These are phyloP conservation scores for Chlamydomonas incerta DNA, from an alignment of 139 green algal genomes.

Conservation along the genomic window DNA sequence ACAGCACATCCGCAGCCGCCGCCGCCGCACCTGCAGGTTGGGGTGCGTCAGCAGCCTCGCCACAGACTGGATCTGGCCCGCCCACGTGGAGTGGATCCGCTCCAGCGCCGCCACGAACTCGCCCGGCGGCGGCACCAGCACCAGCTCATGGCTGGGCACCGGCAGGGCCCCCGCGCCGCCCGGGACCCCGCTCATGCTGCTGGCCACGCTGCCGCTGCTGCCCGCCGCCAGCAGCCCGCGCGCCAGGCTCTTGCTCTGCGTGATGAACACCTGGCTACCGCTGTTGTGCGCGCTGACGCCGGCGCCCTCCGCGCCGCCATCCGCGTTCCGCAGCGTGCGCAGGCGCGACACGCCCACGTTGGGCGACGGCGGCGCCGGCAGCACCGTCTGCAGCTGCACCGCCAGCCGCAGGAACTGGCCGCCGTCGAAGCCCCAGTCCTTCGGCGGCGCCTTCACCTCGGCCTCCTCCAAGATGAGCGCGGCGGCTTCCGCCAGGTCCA, in stretches of 20 bases:
- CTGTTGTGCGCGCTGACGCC: too few relatives aligned
- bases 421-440: slow-evolving; percentile 17
- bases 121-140: slow-evolving; percentile 45
- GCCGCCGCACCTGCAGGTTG: slow-evolving; percentile 51
- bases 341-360: too few relatives aligned
- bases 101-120: slow-evolving; percentile 45
- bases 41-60: slow-evolving; percentile 55
- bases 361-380: too few relatives aligned
- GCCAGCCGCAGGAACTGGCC: slow-evolving; percentile 6
- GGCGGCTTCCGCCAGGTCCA: too few relatives aligned
- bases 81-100: slow-evolving; percentile 46
- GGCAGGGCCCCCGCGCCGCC: not conserved
- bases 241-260: not conserved
- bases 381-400: not conserved
- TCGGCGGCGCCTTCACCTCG: not conserved
- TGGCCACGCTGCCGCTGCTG: not conserved
- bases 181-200: not conserved
- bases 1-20: too few relatives aligned
- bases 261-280: not conserved
- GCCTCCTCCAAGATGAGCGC: too few relatives aligned
- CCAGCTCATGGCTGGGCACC: slow-evolving; percentile 24
- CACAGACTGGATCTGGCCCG: slow-evolving; percentile 51
- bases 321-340: too few relatives aligned
- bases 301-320: too few relatives aligned
- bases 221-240: not conserved